Evolutionary conservation across 495 filamentous ascomycete genomes (phyloP).

Genomic region (Usnea hakonensis): DNA sequence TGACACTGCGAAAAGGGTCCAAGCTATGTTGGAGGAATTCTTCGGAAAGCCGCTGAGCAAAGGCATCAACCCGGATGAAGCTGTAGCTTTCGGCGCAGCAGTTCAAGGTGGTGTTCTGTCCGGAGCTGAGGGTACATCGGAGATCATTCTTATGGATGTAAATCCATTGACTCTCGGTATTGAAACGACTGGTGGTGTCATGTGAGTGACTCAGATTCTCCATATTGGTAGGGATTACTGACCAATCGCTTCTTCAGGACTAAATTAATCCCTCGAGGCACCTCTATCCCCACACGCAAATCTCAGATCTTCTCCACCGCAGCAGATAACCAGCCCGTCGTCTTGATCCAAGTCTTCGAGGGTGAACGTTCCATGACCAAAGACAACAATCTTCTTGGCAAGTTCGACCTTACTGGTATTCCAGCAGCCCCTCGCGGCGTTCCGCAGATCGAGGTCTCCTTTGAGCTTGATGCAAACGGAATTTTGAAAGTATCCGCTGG

Average conservation of each 20-base stretch:
- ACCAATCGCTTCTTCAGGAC: conserved; percentile 35
- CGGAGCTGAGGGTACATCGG: conserved; percentile 69
- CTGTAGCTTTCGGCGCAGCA: conserved; percentile 93
- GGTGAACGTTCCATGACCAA: conserved; percentile 94
- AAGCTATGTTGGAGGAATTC: conserved; percentile 89
- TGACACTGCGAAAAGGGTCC: conserved; percentile 39
- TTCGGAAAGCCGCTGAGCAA: conserved; percentile 97
- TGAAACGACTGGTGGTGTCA: conserved; percentile 95
- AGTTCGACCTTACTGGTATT: conserved; percentile 95
- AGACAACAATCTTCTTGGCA: conserved; percentile 94
- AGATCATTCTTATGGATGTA: conserved; percentile 92
- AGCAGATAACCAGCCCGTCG: conserved; percentile 95
- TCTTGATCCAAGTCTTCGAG: conserved; percentile 96
- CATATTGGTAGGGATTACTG: background rate
- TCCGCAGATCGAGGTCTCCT: conserved; percentile 96
- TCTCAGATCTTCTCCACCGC: conserved; percentile 97
- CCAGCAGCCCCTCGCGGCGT: conserved; percentile 91
- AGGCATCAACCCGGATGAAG: conserved; percentile 98
- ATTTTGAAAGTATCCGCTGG: conserved; percentile 91
- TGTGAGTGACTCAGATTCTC: conserved; percentile 34
- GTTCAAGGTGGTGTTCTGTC: conserved; percentile 95
- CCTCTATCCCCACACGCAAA: conserved; percentile 93
- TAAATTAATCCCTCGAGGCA: conserved; percentile 91
- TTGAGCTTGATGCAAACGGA: conserved; percentile 95
- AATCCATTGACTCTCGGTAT: conserved; percentile 98